These are phyloP conservation scores for Aspergillus mulundensis DNA, from an alignment of 495 filamentous ascomycete species.

Conservation along the genomic window DNA sequence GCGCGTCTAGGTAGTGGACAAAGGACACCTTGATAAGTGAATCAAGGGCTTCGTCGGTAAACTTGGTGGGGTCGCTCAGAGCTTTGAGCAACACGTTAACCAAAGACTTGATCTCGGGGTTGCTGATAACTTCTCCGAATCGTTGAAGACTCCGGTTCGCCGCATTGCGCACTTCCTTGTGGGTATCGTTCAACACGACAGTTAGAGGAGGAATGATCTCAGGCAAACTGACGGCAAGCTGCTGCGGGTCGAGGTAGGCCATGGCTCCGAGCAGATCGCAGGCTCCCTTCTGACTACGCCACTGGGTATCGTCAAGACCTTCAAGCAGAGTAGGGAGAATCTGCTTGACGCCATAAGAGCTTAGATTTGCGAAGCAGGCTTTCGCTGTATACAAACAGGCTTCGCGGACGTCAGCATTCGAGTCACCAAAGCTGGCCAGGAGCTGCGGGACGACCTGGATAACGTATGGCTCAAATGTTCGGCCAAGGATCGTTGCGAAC, in stretches of 20 bases:
- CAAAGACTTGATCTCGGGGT: slow-evolving; percentile 89
- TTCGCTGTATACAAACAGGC: slow-evolving; percentile 90
- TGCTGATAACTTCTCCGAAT: slow-evolving; percentile 97
- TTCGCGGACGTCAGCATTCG: slow-evolving; percentile 82
- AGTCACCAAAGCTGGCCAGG: slow-evolving; percentile 82
- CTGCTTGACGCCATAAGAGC: slow-evolving; percentile 92
- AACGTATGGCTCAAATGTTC: slow-evolving; percentile 91
- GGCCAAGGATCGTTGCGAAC: slow-evolving; percentile 75
- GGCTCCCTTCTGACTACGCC: slow-evolving; percentile 97
- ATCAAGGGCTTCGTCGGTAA: slow-evolving; percentile 93
- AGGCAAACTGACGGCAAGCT: slow-evolving; percentile 84
- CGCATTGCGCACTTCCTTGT: slow-evolving; percentile 89
- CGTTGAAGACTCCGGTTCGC: slow-evolving; percentile 95
- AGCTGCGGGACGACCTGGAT: slow-evolving; percentile 93
- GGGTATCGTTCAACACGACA: slow-evolving; percentile 89
- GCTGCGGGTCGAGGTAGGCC: slow-evolving; percentile 95
- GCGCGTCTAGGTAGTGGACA: slow-evolving; percentile 92
- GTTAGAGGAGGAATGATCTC: slow-evolving; percentile 96
- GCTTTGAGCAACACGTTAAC: slow-evolving; percentile 92
- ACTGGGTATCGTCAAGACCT: slow-evolving; percentile 90
- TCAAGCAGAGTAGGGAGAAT: slow-evolving; percentile 89
- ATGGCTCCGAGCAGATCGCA: slow-evolving; percentile 95
- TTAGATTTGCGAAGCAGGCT: slow-evolving; percentile 86
- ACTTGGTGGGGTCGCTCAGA: slow-evolving; percentile 93
- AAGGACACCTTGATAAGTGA: slow-evolving; percentile 93